Evolutionary conservation across 352 stramenopile genomes (phyloP).

Genomic region (Phytophthora litchii): DNA sequence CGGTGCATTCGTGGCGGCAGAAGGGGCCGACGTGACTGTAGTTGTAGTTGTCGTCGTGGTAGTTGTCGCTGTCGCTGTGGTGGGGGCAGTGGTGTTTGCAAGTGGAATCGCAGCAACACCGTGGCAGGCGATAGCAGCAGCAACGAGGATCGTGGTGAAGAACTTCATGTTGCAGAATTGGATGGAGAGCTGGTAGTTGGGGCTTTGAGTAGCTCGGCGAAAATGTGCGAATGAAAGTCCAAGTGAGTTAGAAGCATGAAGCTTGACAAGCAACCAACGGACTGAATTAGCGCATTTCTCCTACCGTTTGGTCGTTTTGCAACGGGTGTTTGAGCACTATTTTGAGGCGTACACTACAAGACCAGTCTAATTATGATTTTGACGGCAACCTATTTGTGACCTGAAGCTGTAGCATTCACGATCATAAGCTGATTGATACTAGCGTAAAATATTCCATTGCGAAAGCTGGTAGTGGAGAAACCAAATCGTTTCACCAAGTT

Average conservation of each 20-base stretch:
- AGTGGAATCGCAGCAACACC: slow-evolving; percentile 6
- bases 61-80: neutral
- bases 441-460: too few species aligned
- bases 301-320: slow-evolving; percentile 19
- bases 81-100: neutral
- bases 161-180: slow-evolving; percentile 18
- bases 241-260: neutral
- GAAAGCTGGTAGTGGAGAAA: too few species aligned
- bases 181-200: neutral
- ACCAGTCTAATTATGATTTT: too few species aligned
- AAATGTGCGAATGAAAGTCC: slow-evolving; percentile 17
- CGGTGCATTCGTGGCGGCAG: neutral
- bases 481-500: too few species aligned
- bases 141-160: slow-evolving; percentile 20
- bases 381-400: neutral
- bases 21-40: neutral
- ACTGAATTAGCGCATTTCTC: slow-evolving; percentile 11
- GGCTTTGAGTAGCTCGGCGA: slow-evolving; percentile 2
- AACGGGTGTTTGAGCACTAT: slow-evolving; percentile 2
- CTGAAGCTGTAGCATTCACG: too few species aligned
- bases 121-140: slow-evolving; percentile 14
- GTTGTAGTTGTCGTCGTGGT: neutral
- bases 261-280: slow-evolving; percentile 12
- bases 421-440: too few species aligned
- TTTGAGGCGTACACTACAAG: too few species aligned